These are phyloP conservation scores for Xylaria telfairii DNA, from an alignment of 495 filamentous ascomycete genomes.

Conservation along the genomic window DNA sequence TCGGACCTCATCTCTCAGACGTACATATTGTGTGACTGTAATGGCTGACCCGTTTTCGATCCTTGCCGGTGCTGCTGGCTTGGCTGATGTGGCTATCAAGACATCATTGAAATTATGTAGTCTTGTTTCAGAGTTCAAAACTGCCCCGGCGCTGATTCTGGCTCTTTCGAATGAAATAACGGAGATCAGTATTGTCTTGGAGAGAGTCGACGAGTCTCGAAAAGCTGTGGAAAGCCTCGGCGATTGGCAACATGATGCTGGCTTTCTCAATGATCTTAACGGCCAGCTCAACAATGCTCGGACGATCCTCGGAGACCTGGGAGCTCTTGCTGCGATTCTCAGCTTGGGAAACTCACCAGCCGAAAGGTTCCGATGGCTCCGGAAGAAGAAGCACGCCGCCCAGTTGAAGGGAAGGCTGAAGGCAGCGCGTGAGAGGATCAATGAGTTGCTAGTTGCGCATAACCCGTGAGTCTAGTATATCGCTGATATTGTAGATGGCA, in stretches of 20 bases:
- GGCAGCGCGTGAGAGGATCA: not conserved
- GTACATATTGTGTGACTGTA: too few species aligned
- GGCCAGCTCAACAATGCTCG: not conserved
- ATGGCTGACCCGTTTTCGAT: slow-evolving; percentile 6
- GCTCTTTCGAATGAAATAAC: not conserved
- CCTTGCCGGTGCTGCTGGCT: not conserved
- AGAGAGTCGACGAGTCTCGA: not conserved
- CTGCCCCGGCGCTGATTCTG: not conserved
- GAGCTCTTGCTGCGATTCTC: not conserved
- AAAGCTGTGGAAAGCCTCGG: not conserved
- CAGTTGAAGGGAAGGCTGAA: not conserved
- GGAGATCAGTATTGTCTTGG: not conserved
- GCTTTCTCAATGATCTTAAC: not conserved
- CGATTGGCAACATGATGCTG: not conserved
- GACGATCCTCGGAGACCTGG: not conserved
- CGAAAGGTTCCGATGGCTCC: slow-evolving; percentile 1
- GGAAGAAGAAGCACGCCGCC: not conserved
- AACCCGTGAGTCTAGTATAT: not conserved
- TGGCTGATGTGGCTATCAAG: not conserved
- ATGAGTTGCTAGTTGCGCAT: slow-evolving; percentile 6
- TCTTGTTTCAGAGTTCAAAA: slow-evolving; percentile 1
- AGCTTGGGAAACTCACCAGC: not conserved
- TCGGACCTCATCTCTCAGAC: too few species aligned
- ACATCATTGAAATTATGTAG: not conserved
- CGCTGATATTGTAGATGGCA: not conserved